Evolutionary conservation across 2,329 filamentous ascomycete genomes (phyloP), one percentile per base, ranked within the genome.

Genomic region (Penicillium psychrosexuale): DNA sequence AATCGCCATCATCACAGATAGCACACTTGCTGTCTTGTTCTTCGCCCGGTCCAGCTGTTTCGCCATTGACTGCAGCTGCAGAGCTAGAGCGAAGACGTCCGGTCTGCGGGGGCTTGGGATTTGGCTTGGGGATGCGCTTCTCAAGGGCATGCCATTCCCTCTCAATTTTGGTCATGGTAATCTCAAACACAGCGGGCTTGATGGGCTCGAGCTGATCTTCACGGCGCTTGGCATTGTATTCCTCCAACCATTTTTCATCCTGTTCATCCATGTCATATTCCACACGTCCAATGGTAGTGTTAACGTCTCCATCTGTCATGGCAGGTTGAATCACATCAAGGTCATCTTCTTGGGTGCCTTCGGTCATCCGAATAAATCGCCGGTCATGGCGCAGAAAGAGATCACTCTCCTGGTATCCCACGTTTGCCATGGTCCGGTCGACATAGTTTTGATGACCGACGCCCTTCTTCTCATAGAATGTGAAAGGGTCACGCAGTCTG

Each of bases 191-290:
- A 59, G 96, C 92, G 19, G 92, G 90, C 46, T 92, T 95, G 66
- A 99, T 94, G 2, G 86, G 81, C 63, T 95, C 90, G 22, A 90
- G 84, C 43, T 87, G 85, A 62, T 88, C 84, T 24, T 83, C 81
- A 69, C 86, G 89, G 55, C 94, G 85, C 65, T 89, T 85, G 12
- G 79, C 76, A 66, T 99, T 99, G 69, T 93, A 85, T 37, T 85
- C 84, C 64, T 94, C 89, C 27, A 99, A 79, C 94, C 94, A 99
- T 77, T 92, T 91, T 63, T 96, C 91, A 71, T 99, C 94, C 69
- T 99, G 94, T 74, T 99, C 94, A 69, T 99, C 94, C 94, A 99
- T 99, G 72, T 99, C 94, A 71, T 99, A 99, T 71, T 99, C 94
- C 19, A 99, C 94, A 53, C 90, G 86, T 12, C 91, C 90, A 37